Evolutionary conservation across 1,284 basidiomycete species (phyloP), one percentile per base, ranked within the genome.

Genomic region (Schizopora paradoxa): DNA sequence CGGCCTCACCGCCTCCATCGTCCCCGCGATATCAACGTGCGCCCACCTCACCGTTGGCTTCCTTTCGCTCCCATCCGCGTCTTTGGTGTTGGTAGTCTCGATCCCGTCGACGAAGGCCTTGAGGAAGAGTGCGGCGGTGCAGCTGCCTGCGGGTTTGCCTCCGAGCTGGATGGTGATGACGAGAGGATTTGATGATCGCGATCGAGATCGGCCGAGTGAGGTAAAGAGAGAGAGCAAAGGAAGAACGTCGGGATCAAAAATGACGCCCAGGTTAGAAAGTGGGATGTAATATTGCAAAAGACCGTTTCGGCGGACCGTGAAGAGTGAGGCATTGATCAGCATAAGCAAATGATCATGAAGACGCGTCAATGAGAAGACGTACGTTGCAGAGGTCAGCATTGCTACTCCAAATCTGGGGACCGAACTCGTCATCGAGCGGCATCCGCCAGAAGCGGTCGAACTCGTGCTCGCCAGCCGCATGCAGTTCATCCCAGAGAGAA

Each of bases 331-430:
- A 2, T 34, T 13, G n/a, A n/a, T n/a, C n/a, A n/a, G 14, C 3
- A 35, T 35, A n/a, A 16, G 33, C 2, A 16, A 26, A 32, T 16
- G 22, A 10, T 8, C 13, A 38, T 2, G 14, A 23, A n/a, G 31
- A 33, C 7, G 27, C n/a, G 11, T n/a, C 14, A 27, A 39, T 11
- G 13, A 18, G 23, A 10, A n/a, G 2, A 66, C 73, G 34, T 56
- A 87, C 84, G 53, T 92, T 93, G 62, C 84, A 82, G 14, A 92
- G 69, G 62, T 93, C 91, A 6, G 88, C 86, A 58, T 91, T 91
- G 26, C 79, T 84, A 4, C 72, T 70, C 58, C 79, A 66, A 57
- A 94, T 93, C 61, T 89, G 87, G 14, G 79, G 74, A 2, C 78
- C 78, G 57, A 75, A 94, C 47, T 83, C 83, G 46, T 91, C 87